Conservation (phyloP, 2,329 filamentous ascomycete genomes). For the Venturia oleaginea region DNA sequence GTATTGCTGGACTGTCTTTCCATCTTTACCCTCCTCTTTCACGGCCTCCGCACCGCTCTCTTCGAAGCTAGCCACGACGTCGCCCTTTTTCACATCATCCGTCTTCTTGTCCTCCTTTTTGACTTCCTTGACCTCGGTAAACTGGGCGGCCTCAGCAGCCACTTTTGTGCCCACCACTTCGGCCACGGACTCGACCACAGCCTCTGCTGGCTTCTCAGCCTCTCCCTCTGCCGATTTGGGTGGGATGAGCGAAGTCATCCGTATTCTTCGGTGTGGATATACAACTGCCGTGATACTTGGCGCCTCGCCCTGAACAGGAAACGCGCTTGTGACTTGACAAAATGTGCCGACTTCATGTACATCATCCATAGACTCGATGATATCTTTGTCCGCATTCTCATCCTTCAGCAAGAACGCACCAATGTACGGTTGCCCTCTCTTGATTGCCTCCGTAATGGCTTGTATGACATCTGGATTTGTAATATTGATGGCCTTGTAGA, state of each 20-base stretch:
- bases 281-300: conserved; percentile 83
- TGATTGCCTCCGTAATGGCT: conserved; percentile 93
- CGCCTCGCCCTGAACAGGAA: conserved; percentile 80
- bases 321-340: conserved; percentile 93
- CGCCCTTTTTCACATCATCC: conserved; percentile 64
- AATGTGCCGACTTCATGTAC: conserved; percentile 96
- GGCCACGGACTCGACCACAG: conserved; percentile 42
- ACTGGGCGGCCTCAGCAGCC: background rate
- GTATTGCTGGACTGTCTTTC: conserved; percentile 45
- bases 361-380: conserved; percentile 82
- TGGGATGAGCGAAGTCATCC: conserved; percentile 72
- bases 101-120: conserved; percentile 36
- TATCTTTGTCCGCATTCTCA: conserved; percentile 84
- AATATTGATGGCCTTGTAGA: conserved; percentile 98
- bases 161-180: conserved; percentile 18
- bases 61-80: conserved; percentile 95
- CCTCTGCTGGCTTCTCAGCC: conserved; percentile 26
- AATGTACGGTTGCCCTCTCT: conserved; percentile 92
- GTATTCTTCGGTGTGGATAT: conserved; percentile 91
- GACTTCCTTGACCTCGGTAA: conserved; percentile 32
- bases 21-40: conserved; percentile 30
- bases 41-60: conserved; percentile 57
- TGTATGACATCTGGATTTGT: conserved; percentile 83
- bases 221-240: conserved; percentile 38
- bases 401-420: conserved; percentile 97